These are phyloP conservation scores for Mortierella sp. DNA, from an alignment of 371 early-diverging fungal genomes.

Conservation along the genomic window DNA sequence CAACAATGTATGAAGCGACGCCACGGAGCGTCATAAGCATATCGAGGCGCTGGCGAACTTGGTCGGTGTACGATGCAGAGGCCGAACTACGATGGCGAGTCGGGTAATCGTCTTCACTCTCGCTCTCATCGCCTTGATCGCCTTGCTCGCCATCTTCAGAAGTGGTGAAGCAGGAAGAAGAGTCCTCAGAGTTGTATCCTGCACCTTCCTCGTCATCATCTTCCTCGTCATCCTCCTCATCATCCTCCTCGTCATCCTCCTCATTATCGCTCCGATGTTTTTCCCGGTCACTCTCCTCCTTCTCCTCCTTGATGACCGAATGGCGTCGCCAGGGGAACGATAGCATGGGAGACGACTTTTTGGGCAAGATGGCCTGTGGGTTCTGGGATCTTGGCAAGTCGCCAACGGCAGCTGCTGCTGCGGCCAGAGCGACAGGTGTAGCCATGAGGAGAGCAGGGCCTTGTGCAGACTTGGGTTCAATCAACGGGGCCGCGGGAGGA, in stretches of 20 bases:
- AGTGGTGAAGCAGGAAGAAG: slow-evolving; percentile 37
- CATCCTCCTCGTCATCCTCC: not conserved
- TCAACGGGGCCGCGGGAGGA: not conserved
- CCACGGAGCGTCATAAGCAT: slow-evolving; percentile 31
- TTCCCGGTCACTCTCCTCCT: not conserved
- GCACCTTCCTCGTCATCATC: not conserved
- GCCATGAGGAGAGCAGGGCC: not conserved
- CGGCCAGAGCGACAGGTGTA: not conserved
- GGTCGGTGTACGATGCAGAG: slow-evolving; percentile 9
- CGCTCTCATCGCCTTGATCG: not conserved
- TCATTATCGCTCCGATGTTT: not conserved
- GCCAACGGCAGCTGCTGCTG: not conserved
- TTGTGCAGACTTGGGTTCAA: slow-evolving; percentile 10
- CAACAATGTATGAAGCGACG: slow-evolving; percentile 16
- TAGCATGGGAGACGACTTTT: not conserved
- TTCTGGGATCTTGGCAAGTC: slow-evolving; percentile 9
- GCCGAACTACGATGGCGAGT: not conserved
- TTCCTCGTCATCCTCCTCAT: no score
- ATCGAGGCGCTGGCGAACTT: slow-evolving; percentile 20
- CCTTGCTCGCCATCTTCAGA: slow-evolving; percentile 9
- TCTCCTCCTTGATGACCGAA: slow-evolving; percentile 35
- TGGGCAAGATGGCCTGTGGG: slow-evolving; percentile 25
- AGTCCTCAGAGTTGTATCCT: not conserved
- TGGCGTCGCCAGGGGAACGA: slow-evolving; percentile 18
- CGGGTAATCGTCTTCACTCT: not conserved